phyloP scores from a whole-genome alignment of 768 basidiomycete species.

The Leucocoprinus birnbaumii region DNA sequence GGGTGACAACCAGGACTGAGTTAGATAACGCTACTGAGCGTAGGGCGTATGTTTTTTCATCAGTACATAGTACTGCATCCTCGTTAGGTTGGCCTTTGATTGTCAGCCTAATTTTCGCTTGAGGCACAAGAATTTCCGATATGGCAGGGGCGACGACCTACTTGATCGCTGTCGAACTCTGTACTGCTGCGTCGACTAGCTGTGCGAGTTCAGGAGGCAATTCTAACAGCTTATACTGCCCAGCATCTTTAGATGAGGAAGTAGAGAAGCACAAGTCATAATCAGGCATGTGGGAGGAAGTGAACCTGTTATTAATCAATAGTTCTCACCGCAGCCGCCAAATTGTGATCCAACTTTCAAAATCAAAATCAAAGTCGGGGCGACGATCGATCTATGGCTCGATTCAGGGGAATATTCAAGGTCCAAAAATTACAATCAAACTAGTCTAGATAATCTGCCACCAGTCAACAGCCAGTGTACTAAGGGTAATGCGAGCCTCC shows the following conservation, averaged over 20 bases:
- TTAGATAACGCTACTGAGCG: slow-evolving; percentile 91
- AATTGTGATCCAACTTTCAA: neutral
- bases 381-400: slow-evolving; percentile 4
- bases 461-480: neutral
- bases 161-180: slow-evolving; percentile 23
- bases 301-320: neutral
- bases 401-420: slow-evolving; percentile 8
- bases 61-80: slow-evolving; percentile 88
- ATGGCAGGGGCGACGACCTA: slow-evolving; percentile 8
- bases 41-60: slow-evolving; percentile 74
- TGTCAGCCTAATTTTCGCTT: slow-evolving; percentile 44
- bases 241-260: slow-evolving; percentile 41
- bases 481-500: slow-evolving; percentile 8
- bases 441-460: slow-evolving; percentile 10
- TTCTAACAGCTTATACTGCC: slow-evolving; percentile 68
- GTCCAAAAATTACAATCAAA: slow-evolving; percentile 6
- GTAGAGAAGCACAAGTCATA: slow-evolving; percentile 52
- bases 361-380: slow-evolving; percentile 1
- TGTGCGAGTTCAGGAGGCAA: slow-evolving; percentile 67
- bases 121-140: neutral
- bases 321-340: neutral
- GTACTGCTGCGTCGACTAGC: slow-evolving; percentile 52
- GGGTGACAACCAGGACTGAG: slow-evolving; percentile 72
- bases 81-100: slow-evolving; percentile 83
- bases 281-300: slow-evolving; percentile 36